A percentile compares a stretch with the other conserved stretches of the same genome.
Evolutionary conservation across 164 flowering plant species (phyloP).

Genomic region (Stephania japonica): DNA sequence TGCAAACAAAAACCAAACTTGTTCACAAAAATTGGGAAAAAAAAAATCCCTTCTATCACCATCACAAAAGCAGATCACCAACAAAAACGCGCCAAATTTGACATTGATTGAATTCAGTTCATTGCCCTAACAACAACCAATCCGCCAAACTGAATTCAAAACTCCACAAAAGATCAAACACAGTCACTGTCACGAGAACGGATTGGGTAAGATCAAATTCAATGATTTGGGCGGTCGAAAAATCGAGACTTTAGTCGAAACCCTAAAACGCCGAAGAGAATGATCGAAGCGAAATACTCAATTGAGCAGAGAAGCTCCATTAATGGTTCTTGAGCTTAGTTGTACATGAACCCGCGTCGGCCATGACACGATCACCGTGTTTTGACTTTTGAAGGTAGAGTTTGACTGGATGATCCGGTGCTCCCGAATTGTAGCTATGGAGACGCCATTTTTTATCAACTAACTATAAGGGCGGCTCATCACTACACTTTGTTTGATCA

Average conservation of each 20-base stretch:
- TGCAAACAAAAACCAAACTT: background rate
- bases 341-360: background rate
- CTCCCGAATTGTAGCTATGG: background rate
- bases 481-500: background rate
- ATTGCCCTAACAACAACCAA: background rate
- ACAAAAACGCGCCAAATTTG: background rate
- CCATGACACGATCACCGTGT: background rate
- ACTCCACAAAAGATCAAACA: background rate
- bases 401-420: background rate
- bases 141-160: background rate
- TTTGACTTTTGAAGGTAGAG: background rate
- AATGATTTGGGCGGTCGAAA: background rate
- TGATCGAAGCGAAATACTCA: background rate
- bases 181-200: background rate
- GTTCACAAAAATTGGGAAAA: no score
- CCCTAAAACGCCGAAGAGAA: background rate
- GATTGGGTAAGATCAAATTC: background rate
- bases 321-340: no score
- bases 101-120: background rate
- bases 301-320: background rate
- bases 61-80: background rate
- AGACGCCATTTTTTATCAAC: background rate
- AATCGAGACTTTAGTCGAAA: background rate
- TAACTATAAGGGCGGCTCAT: background rate
- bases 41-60: background rate